Evolutionary conservation across 352 stramenopile genomes (phyloP).

Genomic region (Globisporangium alternatum): DNA sequence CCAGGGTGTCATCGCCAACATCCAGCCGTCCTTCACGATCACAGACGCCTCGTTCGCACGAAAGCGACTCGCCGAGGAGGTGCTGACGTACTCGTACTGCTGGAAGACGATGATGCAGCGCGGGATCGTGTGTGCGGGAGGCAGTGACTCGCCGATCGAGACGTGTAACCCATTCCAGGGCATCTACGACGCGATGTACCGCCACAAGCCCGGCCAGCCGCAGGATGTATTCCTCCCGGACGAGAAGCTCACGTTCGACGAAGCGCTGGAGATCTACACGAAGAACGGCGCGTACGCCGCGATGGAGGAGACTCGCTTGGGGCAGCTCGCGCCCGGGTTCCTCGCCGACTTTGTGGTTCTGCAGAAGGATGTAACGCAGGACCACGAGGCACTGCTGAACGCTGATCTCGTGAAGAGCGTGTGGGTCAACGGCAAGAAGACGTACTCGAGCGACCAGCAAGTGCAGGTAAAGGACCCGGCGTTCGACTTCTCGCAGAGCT

Average conservation of each 20-base stretch:
- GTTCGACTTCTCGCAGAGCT: slow-evolving; percentile 54
- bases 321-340: slow-evolving; percentile 51
- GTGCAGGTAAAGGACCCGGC: slow-evolving; percentile 3
- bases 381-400: slow-evolving; percentile 39
- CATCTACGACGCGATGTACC: slow-evolving; percentile 87
- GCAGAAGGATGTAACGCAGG: slow-evolving; percentile 42
- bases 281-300: slow-evolving; percentile 64
- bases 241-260: slow-evolving; percentile 65
- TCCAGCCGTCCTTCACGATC: slow-evolving; percentile 87
- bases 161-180: slow-evolving; percentile 86
- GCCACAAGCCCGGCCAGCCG: slow-evolving; percentile 43
- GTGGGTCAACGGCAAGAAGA: slow-evolving; percentile 57
- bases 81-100: slow-evolving; percentile 74
- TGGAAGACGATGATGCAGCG: slow-evolving; percentile 82
- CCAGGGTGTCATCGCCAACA: slow-evolving; percentile 82
- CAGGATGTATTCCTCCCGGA: slow-evolving; percentile 57
- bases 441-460: slow-evolving; percentile 39
- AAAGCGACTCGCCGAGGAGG: slow-evolving; percentile 59
- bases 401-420: slow-evolving; percentile 59
- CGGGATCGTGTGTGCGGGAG: slow-evolving; percentile 76
- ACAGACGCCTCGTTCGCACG: slow-evolving; percentile 80
- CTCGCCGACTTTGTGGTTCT: slow-evolving; percentile 76
- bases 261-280: slow-evolving; percentile 84
- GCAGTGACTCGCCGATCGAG: slow-evolving; percentile 85
- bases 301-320: slow-evolving; percentile 53